These are phyloP conservation scores for Diaporthe humulicola DNA, from an alignment of 2,329 filamentous ascomycete species.

Conservation along the genomic window DNA sequence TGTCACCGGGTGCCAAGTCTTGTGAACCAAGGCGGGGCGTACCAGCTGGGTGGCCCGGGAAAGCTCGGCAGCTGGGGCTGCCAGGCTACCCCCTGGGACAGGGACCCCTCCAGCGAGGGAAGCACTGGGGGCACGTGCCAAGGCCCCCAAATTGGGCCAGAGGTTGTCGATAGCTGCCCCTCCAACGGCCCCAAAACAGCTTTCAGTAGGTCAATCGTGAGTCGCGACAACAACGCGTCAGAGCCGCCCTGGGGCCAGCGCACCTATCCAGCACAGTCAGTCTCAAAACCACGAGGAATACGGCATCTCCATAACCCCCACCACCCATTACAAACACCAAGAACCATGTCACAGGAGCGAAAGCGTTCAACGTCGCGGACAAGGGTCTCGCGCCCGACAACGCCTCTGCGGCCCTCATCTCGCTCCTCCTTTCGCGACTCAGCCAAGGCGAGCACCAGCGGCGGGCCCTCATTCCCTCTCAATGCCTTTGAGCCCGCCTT, in stretches of 20 bases:
- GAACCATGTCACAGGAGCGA: constrained; percentile 40
- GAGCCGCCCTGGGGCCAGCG: not conserved
- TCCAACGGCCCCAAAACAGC: constrained; percentile 20
- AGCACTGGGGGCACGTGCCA: constrained; percentile 12
- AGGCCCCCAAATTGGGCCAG: not conserved
- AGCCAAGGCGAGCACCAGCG: constrained; percentile 67
- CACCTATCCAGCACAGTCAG: not conserved
- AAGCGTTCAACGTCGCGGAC: constrained; percentile 72
- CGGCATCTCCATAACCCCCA: not conserved
- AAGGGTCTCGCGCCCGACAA: constrained; percentile 84
- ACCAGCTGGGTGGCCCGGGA: not conserved
- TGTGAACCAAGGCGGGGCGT: not conserved
- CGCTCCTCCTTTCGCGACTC: constrained; percentile 89
- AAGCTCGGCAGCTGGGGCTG: constrained; percentile 12
- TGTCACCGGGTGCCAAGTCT: constrained; percentile 5
- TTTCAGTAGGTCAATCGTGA: not conserved
- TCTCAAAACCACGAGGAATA: not conserved
- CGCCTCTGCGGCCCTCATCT: constrained; percentile 90
- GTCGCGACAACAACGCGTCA: constrained; percentile 29
- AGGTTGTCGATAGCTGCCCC: constrained; percentile 22
- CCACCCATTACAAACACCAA: not conserved
- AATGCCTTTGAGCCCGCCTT: constrained; percentile 90
- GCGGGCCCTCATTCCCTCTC: constrained; percentile 75
- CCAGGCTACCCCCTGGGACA: not conserved
- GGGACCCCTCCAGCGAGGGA: constrained; percentile 22